Evolutionary conservation across 1,284 basidiomycete genomes (phyloP).

Genomic region (Boletus sp.): DNA sequence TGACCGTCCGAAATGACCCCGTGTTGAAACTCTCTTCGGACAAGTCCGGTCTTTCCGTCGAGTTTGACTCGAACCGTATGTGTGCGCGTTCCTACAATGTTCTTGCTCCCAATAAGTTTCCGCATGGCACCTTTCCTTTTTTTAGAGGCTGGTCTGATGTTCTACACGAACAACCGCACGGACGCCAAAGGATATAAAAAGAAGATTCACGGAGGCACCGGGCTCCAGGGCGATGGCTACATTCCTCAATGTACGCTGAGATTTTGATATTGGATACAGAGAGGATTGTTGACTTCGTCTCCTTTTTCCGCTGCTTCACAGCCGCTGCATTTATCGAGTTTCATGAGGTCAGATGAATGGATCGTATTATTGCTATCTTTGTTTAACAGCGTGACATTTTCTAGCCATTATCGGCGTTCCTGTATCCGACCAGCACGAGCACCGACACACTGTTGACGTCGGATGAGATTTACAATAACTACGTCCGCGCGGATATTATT

Average conservation of each 20-base stretch:
- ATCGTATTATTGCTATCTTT: too few relatives aligned
- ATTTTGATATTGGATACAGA: constrained; percentile 1
- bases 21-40: constrained; percentile 53
- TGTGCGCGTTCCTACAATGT: not conserved
- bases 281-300: not conserved
- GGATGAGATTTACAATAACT: constrained; percentile 59
- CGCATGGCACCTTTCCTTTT: not conserved
- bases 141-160: constrained; percentile 69
- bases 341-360: constrained; percentile 46
- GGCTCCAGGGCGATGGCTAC: constrained; percentile 59
- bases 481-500: constrained; percentile 47
- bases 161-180: constrained; percentile 61
- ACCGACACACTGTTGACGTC: constrained; percentile 53
- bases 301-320: constrained; percentile 22
- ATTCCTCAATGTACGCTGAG: constrained; percentile 46
- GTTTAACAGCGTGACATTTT: not conserved
- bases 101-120: not conserved
- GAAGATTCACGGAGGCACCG: constrained; percentile 72
- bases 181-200: constrained; percentile 53
- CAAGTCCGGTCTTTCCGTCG: constrained; percentile 55
- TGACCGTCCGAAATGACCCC: constrained; percentile 38
- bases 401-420: constrained; percentile 48
- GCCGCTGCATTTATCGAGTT: constrained; percentile 73
- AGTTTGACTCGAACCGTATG: constrained; percentile 69
- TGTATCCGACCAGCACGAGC: constrained; percentile 42